Conservation (phyloP, 2,329 filamentous ascomycete genomes). For the Sclerotinia subarctica region DNA sequence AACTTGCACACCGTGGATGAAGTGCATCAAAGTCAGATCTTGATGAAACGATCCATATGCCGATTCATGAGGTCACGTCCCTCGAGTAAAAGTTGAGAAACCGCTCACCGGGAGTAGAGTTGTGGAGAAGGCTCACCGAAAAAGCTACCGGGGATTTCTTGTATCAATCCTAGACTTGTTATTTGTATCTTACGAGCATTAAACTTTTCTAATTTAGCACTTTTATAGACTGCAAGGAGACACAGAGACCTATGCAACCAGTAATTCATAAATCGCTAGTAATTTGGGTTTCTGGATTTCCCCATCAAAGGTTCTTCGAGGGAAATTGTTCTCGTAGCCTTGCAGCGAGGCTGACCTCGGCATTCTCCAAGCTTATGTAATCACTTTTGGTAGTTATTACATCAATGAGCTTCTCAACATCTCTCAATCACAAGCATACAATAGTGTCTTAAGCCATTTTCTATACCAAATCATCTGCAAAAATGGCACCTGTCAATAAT, state of each 20-base stretch:
- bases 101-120: too few species aligned
- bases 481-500: conserved; percentile 18
- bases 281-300: too few species aligned
- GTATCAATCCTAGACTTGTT: background rate
- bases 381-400: background rate
- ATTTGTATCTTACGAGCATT: background rate
- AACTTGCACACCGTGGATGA: background rate
- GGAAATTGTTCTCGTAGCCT: background rate
- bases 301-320: too few species aligned
- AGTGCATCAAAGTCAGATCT: too few species aligned
- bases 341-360: conserved; percentile 1
- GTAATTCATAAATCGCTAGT: too few species aligned
- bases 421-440: background rate
- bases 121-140: background rate
- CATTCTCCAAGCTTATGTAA: background rate
- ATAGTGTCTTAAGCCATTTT: background rate
- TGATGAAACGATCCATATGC: too few species aligned
- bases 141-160: background rate
- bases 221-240: too few species aligned
- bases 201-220: too few species aligned
- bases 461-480: background rate
- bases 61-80: too few species aligned
- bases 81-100: too few species aligned
- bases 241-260: too few species aligned
- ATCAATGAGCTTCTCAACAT: background rate